Conservation (phyloP, 2,329 filamentous ascomycete species). For the Hypoxylon sp. region DNA sequence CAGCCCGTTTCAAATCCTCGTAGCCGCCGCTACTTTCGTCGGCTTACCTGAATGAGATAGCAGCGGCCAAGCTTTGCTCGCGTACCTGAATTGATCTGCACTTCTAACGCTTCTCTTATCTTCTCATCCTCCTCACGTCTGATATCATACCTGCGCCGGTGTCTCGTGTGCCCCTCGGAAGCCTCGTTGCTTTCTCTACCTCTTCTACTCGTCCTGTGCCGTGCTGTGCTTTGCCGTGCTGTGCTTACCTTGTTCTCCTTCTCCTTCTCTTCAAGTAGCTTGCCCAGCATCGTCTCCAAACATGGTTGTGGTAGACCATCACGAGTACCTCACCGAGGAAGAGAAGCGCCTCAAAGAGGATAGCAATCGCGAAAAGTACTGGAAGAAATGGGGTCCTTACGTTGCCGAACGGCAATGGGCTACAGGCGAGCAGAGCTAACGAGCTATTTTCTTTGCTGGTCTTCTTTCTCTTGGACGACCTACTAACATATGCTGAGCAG, state of each 20-base stretch:
- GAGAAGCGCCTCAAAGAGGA: conserved; percentile 91
- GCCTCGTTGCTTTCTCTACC: neutral
- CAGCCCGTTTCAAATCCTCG: conserved; percentile 6
- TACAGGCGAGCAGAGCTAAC: conserved; percentile 67
- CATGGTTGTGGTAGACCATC: conserved; percentile 91
- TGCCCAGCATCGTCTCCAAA: conserved; percentile 31
- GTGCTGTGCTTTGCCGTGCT: neutral
- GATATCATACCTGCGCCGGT: neutral
- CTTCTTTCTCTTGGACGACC: conserved; percentile 7
- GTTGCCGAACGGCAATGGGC: conserved; percentile 96
- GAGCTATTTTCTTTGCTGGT: too few species aligned
- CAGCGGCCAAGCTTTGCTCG: conserved; percentile 27
- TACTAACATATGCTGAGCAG: conserved; percentile 51
- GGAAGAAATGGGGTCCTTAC: conserved; percentile 98
- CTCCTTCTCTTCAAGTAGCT: neutral
- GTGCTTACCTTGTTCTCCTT: conserved; percentile 2
- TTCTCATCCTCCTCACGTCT: conserved; percentile 7
- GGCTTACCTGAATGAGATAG: conserved; percentile 42
- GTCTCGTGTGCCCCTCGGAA: conserved; percentile 7
- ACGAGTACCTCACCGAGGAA: conserved; percentile 88
- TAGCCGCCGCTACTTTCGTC: conserved; percentile 9
- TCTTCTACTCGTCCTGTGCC: neutral
- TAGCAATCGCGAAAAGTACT: conserved; percentile 83
- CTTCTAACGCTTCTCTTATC: conserved; percentile 12
- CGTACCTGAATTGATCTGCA: conserved; percentile 40